A percentile compares a stretch with the other conserved stretches of the same genome.
Conservation (phyloP, 495 filamentous ascomycete species). For the Astrothelium macrocarpum region DNA sequence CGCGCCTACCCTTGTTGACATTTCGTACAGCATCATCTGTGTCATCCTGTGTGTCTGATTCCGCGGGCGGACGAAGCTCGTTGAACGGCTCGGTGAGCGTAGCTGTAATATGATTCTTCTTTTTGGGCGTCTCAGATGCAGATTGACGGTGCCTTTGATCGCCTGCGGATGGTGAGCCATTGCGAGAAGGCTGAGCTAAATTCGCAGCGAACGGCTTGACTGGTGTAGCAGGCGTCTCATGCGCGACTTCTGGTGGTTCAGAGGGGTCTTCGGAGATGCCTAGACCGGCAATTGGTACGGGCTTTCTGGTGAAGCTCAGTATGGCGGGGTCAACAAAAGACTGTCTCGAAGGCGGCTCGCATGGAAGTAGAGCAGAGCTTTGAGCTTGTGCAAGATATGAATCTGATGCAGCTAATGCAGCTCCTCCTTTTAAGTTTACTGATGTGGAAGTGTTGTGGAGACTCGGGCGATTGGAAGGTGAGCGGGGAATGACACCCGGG, state of each 20-base stretch:
- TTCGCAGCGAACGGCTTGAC: constrained; percentile 24
- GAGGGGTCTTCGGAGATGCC: constrained; percentile 6
- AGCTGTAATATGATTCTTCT: constrained; percentile 14
- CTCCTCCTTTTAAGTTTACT: background rate
- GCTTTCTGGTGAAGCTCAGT: constrained; percentile 29
- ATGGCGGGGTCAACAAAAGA: constrained; percentile 35
- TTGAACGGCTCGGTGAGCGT: constrained; percentile 26
- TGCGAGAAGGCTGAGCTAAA: constrained; percentile 23
- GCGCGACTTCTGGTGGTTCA: constrained; percentile 11
- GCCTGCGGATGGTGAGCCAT: constrained; percentile 28
- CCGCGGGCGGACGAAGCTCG: constrained; percentile 9
- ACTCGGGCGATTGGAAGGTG: background rate
- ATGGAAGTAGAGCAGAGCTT: constrained; percentile 2
- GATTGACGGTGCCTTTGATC: constrained; percentile 12
- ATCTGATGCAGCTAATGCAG: background rate
- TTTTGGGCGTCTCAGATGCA: background rate
- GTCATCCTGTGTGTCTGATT: background rate
- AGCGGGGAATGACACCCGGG: background rate
- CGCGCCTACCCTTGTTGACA: constrained; percentile 19
- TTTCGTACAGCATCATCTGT: background rate
- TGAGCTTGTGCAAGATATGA: background rate
- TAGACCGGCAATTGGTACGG: background rate
- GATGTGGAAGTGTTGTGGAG: constrained; percentile 8
- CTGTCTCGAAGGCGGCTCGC: constrained; percentile 11
- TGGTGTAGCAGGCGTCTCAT: constrained; percentile 28